Evolutionary conservation across 345 rosid genomes (phyloP).

Genomic region (Limnanthes douglasii): DNA sequence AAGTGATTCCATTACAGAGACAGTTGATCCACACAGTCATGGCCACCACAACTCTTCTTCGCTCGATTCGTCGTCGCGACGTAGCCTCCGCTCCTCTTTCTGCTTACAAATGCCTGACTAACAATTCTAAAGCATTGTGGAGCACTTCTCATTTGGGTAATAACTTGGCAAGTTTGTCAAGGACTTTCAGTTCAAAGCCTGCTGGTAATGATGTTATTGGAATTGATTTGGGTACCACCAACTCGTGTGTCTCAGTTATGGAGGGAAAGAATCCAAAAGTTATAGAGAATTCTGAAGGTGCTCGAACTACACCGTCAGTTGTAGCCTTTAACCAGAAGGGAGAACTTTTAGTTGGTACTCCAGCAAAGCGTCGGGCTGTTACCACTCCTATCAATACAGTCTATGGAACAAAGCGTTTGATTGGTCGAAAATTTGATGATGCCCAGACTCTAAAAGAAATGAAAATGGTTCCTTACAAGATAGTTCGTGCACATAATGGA

Average conservation of each 20-base stretch:
- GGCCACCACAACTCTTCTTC: slow-evolving; percentile 59
- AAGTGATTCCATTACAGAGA: no score
- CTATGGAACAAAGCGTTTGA: slow-evolving; percentile 68
- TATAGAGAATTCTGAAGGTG: slow-evolving; percentile 84
- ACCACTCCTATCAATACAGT: slow-evolving; percentile 74
- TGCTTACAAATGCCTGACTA: slow-evolving; percentile 37
- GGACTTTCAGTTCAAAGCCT: slow-evolving; percentile 85
- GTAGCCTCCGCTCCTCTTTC: slow-evolving; percentile 37
- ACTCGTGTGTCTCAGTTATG: slow-evolving; percentile 97
- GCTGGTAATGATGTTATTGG: slow-evolving; percentile 84
- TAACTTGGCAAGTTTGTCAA: slow-evolving; percentile 30
- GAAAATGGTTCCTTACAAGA: slow-evolving; percentile 84
- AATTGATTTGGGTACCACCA: slow-evolving; percentile 94
- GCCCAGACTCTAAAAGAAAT: slow-evolving; percentile 73
- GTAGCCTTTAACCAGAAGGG: slow-evolving; percentile 70
- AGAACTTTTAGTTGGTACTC: slow-evolving; percentile 73
- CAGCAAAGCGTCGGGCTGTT: slow-evolving; percentile 91
- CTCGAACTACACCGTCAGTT: slow-evolving; percentile 90
- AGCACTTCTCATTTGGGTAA: slow-evolving; percentile 20
- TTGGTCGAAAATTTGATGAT: slow-evolving; percentile 70
- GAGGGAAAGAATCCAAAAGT: slow-evolving; percentile 94
- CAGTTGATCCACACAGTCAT: no score
- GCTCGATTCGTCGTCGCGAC: slow-evolving; percentile 61
- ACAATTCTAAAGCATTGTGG: slow-evolving; percentile 33
- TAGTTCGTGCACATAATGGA: slow-evolving; percentile 77